phyloP scores from a whole-genome alignment of 345 rosid species.

The Garcia nutans region DNA sequence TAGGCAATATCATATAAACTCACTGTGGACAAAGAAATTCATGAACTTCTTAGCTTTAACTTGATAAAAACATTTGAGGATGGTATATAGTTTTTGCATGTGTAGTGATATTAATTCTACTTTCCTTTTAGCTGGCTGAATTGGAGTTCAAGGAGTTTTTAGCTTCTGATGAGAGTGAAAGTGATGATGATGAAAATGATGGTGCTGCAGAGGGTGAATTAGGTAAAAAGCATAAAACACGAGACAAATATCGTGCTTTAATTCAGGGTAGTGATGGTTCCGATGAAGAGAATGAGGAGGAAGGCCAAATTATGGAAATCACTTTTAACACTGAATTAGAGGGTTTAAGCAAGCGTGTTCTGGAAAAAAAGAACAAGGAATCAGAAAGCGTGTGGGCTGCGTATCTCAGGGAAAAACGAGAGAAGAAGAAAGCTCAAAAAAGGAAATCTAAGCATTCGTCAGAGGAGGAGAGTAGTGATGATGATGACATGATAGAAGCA shows the following conservation, averaged over 20 bases:
- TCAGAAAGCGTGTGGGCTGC: conserved; percentile 83
- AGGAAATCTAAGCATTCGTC: conserved; percentile 53
- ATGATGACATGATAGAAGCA: conserved; percentile 34
- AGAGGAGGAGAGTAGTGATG: conserved; percentile 27
- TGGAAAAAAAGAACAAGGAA: conserved; percentile 68
- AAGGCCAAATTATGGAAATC: conserved; percentile 84
- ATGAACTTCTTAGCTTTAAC: not conserved
- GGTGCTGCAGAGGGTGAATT: conserved; percentile 29
- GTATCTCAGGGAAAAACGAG: conserved; percentile 51
- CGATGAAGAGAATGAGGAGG: conserved; percentile 55
- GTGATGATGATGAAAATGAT: conserved; percentile 47
- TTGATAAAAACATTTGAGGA: not conserved
- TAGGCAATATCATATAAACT: not conserved
- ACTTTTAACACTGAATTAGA: conserved; percentile 91
- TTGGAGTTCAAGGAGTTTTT: conserved; percentile 77
- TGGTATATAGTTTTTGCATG: conserved; percentile 15
- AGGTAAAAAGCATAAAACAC: conserved; percentile 46
- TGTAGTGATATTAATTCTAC: conserved; percentile 15
- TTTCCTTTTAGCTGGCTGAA: conserved; percentile 58
- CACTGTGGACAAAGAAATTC: not conserved
- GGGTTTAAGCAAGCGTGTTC: conserved; percentile 72
- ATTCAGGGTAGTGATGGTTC: conserved; percentile 58
- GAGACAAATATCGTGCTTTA: conserved; percentile 66
- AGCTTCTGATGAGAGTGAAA: conserved; percentile 81
- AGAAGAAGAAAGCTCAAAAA: conserved; percentile 70